These are phyloP conservation scores for Guillardia theta DNA, from an alignment of 78 protist species.

Conservation along the genomic window DNA sequence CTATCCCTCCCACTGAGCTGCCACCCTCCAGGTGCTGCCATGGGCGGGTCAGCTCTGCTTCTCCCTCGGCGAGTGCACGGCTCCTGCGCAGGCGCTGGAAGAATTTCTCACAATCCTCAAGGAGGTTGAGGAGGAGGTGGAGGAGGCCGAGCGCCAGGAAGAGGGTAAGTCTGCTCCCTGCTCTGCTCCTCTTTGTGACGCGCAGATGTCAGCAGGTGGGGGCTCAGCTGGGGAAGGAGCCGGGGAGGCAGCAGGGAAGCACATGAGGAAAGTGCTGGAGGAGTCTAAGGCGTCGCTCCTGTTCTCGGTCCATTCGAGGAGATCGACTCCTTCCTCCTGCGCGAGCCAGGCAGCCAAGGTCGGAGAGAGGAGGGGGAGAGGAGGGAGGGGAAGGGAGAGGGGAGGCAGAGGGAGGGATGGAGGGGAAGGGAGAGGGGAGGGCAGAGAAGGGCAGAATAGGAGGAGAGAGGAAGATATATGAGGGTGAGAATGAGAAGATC, in stretches of 20 bases:
- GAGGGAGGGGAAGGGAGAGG: no score
- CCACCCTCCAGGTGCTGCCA: background rate
- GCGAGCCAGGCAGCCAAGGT: no score
- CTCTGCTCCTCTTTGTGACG: background rate
- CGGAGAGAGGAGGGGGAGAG: no score
- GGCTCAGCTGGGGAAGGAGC: no score
- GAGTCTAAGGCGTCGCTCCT: no score
- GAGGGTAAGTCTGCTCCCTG: background rate
- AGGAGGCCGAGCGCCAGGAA: background rate
- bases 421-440: background rate
- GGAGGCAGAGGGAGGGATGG: background rate
- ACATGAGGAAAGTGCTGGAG: no score
- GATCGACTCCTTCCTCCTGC: no score
- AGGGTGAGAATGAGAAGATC: background rate
- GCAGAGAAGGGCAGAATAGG: background rate
- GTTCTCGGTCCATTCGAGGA: no score
- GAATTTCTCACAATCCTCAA: background rate
- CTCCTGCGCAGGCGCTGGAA: background rate
- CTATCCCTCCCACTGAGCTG: background rate
- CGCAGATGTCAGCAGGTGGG: no score
- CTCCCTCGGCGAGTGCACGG: background rate
- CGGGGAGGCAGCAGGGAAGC: no score
- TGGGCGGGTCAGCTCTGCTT: background rate
- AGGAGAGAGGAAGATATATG: background rate
- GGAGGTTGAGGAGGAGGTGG: background rate